Conservation (phyloP, 768 basidiomycete genomes). For the Nidularia pulvinata region DNA sequence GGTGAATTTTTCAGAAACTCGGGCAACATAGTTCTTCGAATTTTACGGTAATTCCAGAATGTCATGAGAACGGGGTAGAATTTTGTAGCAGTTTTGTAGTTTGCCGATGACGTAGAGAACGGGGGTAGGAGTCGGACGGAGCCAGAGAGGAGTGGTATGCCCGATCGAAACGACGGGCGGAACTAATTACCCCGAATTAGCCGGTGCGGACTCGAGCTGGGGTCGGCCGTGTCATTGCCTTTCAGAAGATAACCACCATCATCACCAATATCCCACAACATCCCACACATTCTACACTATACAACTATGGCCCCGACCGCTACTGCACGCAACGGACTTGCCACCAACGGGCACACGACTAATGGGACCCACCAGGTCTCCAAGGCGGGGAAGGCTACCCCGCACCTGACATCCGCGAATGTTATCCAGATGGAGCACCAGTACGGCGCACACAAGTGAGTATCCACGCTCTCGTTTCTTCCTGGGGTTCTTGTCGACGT, state of each 20-base stretch:
- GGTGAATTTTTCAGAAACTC: too few species aligned
- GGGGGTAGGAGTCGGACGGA: not conserved
- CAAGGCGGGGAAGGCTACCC: slow-evolving; percentile 1
- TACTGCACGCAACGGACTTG: not conserved
- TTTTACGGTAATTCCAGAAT: too few species aligned
- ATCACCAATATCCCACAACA: too few species aligned
- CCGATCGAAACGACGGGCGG: too few species aligned
- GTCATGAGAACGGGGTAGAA: too few species aligned
- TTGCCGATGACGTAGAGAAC: not conserved
- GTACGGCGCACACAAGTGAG: slow-evolving; percentile 89
- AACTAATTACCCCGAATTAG: too few species aligned
- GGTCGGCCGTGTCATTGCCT: too few species aligned
- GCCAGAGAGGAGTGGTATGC: not conserved
- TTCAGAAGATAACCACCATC: too few species aligned
- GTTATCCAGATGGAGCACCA: slow-evolving; percentile 83
- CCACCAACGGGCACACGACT: slow-evolving; percentile 1
- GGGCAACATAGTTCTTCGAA: too few species aligned
- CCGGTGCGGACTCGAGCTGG: too few species aligned
- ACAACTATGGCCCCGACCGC: not conserved
- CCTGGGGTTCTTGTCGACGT: not conserved
- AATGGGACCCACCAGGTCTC: slow-evolving; percentile 5
- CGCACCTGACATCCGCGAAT: slow-evolving; percentile 53
- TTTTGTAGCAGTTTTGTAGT: too few species aligned
- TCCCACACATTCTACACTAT: not conserved
- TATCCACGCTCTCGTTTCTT: slow-evolving; percentile 8